Conservation (phyloP, 345 rosid genomes). For the Eutrema heterophyllum region DNA sequence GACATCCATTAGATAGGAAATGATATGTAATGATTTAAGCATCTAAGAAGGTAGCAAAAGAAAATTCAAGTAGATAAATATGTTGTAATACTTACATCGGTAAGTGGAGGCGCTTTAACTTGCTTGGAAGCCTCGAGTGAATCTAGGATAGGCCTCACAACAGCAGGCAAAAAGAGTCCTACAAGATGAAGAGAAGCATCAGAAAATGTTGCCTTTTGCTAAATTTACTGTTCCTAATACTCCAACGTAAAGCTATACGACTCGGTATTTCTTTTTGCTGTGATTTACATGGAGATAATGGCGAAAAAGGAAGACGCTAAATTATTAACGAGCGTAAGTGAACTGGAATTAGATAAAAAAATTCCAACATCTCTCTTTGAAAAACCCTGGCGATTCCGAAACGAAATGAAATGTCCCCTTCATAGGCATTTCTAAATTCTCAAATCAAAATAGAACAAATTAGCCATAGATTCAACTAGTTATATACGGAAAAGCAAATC, state of each 20-base stretch:
- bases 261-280: neutral
- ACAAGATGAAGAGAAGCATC: neutral
- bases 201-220: neutral
- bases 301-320: neutral
- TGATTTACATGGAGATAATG: neutral
- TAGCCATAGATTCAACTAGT: neutral
- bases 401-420: neutral
- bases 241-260: too few species aligned
- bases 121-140: conserved; percentile 80
- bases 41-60: neutral
- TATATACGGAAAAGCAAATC: neutral
- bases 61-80: neutral
- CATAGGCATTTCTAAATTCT: neutral
- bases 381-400: neutral
- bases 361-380: neutral
- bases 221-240: too few species aligned
- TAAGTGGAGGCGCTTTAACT: conserved; percentile 70
- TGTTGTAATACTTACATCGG: conserved; percentile 50
- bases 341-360: too few species aligned
- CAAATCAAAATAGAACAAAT: neutral
- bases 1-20: neutral
- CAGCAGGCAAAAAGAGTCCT: conserved; percentile 96
- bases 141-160: conserved; percentile 90
- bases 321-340: too few species aligned
- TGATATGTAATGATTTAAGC: neutral